Base-by-base conservation (phyloP, 768 basidiomycete species). In the Serendipita sp. region DNA sequence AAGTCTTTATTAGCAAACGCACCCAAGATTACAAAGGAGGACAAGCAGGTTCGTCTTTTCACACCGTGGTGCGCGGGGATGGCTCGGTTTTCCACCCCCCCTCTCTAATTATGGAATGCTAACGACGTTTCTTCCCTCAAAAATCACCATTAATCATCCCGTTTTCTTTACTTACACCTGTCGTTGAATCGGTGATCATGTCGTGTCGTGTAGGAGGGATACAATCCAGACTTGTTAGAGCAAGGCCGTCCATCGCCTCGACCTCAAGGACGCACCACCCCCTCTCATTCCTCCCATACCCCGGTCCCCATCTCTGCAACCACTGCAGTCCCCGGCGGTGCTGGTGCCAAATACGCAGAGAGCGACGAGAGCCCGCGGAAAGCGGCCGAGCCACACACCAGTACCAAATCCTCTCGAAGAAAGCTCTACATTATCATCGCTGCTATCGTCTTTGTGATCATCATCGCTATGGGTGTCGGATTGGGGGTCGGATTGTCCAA, bases 11-110 rank as follows among this genome's bases (percentile, higher is more conserved):
- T 58, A 24, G 30, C n/a, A 31, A 31, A 22, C 53, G 53, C 53
- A n/a, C 53, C 53, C 17, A n/a, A 22, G 17, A 31, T 58, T 31
- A 24, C 53, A 7, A 58, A 58, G 53, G 22, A 17, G 7, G 53
- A 58, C 31, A 58, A 58, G 31, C 53, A 58, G 53, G 53, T 58
- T 31, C 53, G 53, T 33, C 31, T 31, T n/a, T n/a, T n/a, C n/a
- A n/a, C n/a, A n/a, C n/a, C n/a, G n/a, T n/a, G n/a, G n/a, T n/a
- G n/a, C n/a, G n/a, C n/a, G n/a, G n/a, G n/a, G n/a, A n/a, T n/a
- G n/a, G n/a, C n/a, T n/a, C n/a, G n/a, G n/a, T n/a, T n/a, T n/a
- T n/a, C n/a, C n/a, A n/a, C n/a, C n/a, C n/a, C n/a, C n/a, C n/a
- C n/a, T n/a, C n/a, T n/a, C n/a, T n/a, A n/a, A n/a, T n/a, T n/a